phyloP scores from a whole-genome alignment of 164 flowering plant species.

The Chimonanthus salicifolius region DNA sequence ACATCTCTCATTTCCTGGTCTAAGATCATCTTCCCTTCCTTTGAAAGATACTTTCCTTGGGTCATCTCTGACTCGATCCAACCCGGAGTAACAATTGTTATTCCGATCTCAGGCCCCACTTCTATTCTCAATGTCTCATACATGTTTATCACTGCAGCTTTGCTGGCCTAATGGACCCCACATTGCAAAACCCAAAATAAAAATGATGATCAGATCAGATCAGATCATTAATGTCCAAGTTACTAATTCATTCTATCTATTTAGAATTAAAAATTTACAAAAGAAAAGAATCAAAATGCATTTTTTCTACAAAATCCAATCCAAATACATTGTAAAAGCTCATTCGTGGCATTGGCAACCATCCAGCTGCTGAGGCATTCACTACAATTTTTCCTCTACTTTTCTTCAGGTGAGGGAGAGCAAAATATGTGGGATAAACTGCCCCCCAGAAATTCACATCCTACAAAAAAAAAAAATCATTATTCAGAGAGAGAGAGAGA shows the following conservation, averaged over 20 bases:
- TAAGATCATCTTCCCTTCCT: conserved; percentile 3
- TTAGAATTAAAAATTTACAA: no score
- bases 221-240: background rate
- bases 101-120: conserved; percentile 5
- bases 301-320: no score
- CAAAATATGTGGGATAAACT: conserved; percentile 36
- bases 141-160: conserved; percentile 11
- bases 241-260: no score
- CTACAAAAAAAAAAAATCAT: conserved; percentile 13
- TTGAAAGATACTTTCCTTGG: conserved; percentile 8
- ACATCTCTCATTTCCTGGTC: conserved; percentile 13
- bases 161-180: conserved; percentile 10
- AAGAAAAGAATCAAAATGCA: background rate
- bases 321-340: conserved; percentile 38
- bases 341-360: conserved; percentile 35
- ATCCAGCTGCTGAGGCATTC: conserved; percentile 29
- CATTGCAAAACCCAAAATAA: background rate
- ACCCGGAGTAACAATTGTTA: conserved; percentile 14
- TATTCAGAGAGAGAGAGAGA: no score
- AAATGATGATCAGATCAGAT: background rate
- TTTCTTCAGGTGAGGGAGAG: conserved; percentile 43
- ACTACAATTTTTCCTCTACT: conserved; percentile 45
- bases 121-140: conserved; percentile 16
- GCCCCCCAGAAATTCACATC: conserved; percentile 64
- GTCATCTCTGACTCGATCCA: conserved; percentile 13